A percentile compares a stretch with the other conserved stretches of the same genome.
Evolutionary conservation across 2,329 filamentous ascomycete species (phyloP).

Genomic region (Phialocephala sp.): DNA sequence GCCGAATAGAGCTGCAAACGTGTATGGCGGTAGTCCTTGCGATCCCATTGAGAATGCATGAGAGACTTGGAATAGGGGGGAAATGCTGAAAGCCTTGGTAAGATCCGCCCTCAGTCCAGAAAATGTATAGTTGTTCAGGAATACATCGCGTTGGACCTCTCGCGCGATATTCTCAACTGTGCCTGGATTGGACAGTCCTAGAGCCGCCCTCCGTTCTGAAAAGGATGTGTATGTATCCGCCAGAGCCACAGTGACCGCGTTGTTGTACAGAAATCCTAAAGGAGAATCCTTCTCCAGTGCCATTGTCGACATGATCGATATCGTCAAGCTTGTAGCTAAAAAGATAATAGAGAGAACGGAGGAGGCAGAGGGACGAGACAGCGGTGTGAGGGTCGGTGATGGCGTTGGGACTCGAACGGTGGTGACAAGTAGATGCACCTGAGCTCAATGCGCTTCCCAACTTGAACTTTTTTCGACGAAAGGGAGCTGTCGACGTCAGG

Average conservation of each 20-base stretch:
- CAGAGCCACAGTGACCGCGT: conserved; percentile 72
- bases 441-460: conserved; percentile 16
- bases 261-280: conserved; percentile 73
- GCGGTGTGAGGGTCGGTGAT: conserved; percentile 10
- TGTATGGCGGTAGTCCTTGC: conserved; percentile 90
- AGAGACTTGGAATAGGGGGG: conserved; percentile 94
- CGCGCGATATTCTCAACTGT: conserved; percentile 87
- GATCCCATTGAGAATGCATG: conserved; percentile 94
- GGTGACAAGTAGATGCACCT: conserved; percentile 25
- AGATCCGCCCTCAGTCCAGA: conserved; percentile 93
- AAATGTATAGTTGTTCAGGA: conserved; percentile 97
- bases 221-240: conserved; percentile 82
- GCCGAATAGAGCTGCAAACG: conserved; percentile 91
- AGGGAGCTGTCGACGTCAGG: conserved; percentile 24
- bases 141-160: conserved; percentile 95
- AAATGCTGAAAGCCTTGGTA: conserved; percentile 94
- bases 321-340: conserved; percentile 4
- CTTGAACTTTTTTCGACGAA: conserved; percentile 24
- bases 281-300: conserved; percentile 51
- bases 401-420: conserved; percentile 16
- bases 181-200: conserved; percentile 91
- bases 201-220: conserved; percentile 81
- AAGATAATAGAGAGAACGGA: conserved; percentile 9
- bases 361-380: conserved; percentile 8
- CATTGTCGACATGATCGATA: conserved; percentile 38